Evolutionary conservation across 345 rosid genomes (phyloP), one percentile per base, ranked within the genome.

Genomic region (Passiflora organensis): DNA sequence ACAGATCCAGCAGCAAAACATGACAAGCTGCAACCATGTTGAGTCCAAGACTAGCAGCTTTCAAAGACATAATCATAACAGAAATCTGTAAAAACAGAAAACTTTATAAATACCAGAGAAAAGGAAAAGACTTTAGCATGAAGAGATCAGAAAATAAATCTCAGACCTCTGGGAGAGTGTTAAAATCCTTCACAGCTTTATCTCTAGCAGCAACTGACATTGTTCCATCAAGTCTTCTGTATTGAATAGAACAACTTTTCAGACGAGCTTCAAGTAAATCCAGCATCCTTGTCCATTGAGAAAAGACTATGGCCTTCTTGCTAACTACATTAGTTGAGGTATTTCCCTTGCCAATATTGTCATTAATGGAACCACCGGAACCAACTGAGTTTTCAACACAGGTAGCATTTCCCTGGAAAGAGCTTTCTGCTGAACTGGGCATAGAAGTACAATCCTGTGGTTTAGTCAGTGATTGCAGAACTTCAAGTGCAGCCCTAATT

Each of bases 21-120:
- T 67, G 96, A 68, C 88, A 88, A 50, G 98, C 98, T 37, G 96
- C 91, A 62, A 91, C 96, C 98, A 91, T 81, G 73, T 91, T 91
- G 17, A 91, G 76, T 74, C 98, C 96, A 34, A 91, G 93, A 73
- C 98, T 91, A 14, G 98, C 98, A 59, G 96, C 98, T 77, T 91
- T 91, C 64, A 91, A 74, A 58, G 98, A 91, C 95, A 91, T 91
- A 44, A 91, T 88, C 82, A 91, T 84, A 32, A 91, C 98, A 57
- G 93, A 56, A 21, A 91, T 93, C 98, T 91, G 66, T 55, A 59
- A 10, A 41, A 24, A 19, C 56, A 49, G 46, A 55, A 32, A 22
- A 19, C 20, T 36, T 41, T 41, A 11, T 23, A 44, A 58, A 44
- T 39, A 50, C 50, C 18, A 42, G 13, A n/a, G 19, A 21, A 23